Percentiles rank a stretch among this genome's conserved stretches.
These are phyloP conservation scores for Mycena pura DNA, from an alignment of 768 basidiomycete species.

Conservation along the genomic window DNA sequence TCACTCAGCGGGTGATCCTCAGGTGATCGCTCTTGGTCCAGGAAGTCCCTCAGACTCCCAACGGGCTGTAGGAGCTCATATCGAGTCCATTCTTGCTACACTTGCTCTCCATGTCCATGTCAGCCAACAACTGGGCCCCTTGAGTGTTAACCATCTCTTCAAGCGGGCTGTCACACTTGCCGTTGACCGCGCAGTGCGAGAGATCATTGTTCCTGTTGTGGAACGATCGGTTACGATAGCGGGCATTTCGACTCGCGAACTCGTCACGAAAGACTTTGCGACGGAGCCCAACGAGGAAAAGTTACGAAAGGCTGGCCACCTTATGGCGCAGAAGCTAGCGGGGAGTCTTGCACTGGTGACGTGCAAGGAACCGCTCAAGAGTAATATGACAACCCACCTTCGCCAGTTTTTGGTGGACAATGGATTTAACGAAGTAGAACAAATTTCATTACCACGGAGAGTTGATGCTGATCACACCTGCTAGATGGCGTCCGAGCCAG, in stretches of 20 bases:
- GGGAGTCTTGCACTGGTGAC: constrained; percentile 96
- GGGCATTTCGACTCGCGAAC: constrained; percentile 94
- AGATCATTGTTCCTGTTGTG: constrained; percentile 98
- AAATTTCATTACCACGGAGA: background rate
- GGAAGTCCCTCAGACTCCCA: constrained; percentile 68
- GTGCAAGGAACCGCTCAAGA: constrained; percentile 95
- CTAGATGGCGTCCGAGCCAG: constrained; percentile 82
- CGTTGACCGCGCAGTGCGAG: constrained; percentile 92
- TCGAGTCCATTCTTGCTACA: constrained; percentile 78
- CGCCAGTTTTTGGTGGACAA: constrained; percentile 84
- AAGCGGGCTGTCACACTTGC: constrained; percentile 91
- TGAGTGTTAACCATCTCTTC: constrained; percentile 81
- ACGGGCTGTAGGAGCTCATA: constrained; percentile 74
- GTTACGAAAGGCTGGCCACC: constrained; percentile 87
- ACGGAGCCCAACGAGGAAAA: constrained; percentile 92
- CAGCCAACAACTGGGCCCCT: constrained; percentile 74
- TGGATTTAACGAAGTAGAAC: constrained; percentile 91
- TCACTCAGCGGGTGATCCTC: constrained; percentile 60
- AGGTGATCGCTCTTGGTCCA: constrained; percentile 67
- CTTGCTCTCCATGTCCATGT: constrained; percentile 79
- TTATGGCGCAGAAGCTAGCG: constrained; percentile 97
- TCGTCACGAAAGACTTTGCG: constrained; percentile 95
- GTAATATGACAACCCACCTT: constrained; percentile 88
- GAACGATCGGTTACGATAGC: constrained; percentile 98
- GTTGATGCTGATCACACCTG: constrained; percentile 33